These are phyloP conservation scores for Fusarium lyarnte DNA, from an alignment of 2,329 filamentous ascomycete species.

Conservation along the genomic window DNA sequence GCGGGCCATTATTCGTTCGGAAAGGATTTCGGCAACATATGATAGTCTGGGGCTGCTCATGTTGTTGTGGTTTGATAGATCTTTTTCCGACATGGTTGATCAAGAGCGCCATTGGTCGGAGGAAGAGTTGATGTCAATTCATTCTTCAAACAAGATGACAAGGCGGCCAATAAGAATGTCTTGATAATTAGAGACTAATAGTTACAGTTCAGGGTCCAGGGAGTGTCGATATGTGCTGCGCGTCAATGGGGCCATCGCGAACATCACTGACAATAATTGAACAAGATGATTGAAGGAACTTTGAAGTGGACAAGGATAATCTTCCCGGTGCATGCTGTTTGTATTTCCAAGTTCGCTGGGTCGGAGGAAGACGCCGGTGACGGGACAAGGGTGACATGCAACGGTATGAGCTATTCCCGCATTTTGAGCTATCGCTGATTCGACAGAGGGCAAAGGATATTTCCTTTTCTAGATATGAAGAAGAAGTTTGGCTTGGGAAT, in stretches of 20 bases:
- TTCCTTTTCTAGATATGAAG: conserved; percentile 25
- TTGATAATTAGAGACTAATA: conserved; percentile 36
- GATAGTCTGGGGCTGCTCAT: conserved; percentile 12
- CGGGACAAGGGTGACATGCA: conserved; percentile 25
- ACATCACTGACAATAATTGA: not conserved
- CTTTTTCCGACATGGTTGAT: conserved; percentile 26
- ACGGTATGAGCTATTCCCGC: conserved; percentile 34
- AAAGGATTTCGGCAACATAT: conserved; percentile 28
- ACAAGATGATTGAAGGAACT: not conserved
- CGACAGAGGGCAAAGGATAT: conserved; percentile 13
- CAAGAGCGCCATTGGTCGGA: conserved; percentile 31
- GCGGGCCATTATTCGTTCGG: conserved; percentile 14
- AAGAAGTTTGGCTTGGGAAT: conserved; percentile 29
- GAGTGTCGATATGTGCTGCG: conserved; percentile 32
- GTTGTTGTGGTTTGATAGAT: conserved; percentile 25
- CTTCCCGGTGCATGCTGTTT: not conserved
- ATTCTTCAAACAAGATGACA: conserved; percentile 44
- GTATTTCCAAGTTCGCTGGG: conserved; percentile 21
- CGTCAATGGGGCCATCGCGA: conserved; percentile 27
- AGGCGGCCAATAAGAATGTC: conserved; percentile 39
- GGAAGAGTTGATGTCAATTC: conserved; percentile 42
- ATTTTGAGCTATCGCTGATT: conserved; percentile 32
- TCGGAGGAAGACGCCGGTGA: conserved; percentile 23
- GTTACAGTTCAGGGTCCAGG: conserved; percentile 26
- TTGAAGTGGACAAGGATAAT: conserved; percentile 1